phyloP scores from a whole-genome alignment of 129 eudicot genomes.

The Ambrosia trifida region DNA sequence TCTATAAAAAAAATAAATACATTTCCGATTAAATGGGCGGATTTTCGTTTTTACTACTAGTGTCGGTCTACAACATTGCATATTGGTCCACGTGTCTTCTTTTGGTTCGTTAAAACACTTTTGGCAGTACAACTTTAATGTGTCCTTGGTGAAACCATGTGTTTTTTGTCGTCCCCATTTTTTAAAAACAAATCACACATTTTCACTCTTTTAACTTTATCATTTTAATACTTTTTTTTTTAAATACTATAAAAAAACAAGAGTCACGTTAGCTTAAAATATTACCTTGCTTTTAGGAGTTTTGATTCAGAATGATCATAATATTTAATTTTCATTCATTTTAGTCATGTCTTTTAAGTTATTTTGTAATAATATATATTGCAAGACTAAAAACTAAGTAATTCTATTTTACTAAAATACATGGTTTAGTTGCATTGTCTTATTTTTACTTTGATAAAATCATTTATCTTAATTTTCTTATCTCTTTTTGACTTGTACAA shows the following conservation, averaged over 20 bases:
- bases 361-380: not conserved
- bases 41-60: not conserved
- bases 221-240: not conserved
- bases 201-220: slow-evolving; percentile 2
- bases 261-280: slow-evolving; percentile 8
- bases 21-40: slow-evolving; percentile 25
- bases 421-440: too few relatives aligned
- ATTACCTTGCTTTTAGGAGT: not conserved
- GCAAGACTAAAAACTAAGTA: too few relatives aligned
- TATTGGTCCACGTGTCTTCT: slow-evolving; percentile 6
- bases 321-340: not conserved
- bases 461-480: too few relatives aligned
- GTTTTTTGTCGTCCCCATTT: slow-evolving; percentile 23
- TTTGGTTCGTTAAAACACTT: slow-evolving; percentile 3
- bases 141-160: slow-evolving; percentile 27
- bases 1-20: not conserved
- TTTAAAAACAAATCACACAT: slow-evolving; percentile 3
- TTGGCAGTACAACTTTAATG: slow-evolving; percentile 22
- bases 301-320: not conserved
- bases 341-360: not conserved
- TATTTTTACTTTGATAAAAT: too few relatives aligned
- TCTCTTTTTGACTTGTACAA: too few relatives aligned
- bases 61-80: slow-evolving; percentile 18
- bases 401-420: too few relatives aligned
- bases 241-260: not conserved